Percentiles rank a stretch among this genome's conserved stretches.
phyloP scores from a whole-genome alignment of 768 basidiomycete genomes.

The Lentinus brumalis region DNA sequence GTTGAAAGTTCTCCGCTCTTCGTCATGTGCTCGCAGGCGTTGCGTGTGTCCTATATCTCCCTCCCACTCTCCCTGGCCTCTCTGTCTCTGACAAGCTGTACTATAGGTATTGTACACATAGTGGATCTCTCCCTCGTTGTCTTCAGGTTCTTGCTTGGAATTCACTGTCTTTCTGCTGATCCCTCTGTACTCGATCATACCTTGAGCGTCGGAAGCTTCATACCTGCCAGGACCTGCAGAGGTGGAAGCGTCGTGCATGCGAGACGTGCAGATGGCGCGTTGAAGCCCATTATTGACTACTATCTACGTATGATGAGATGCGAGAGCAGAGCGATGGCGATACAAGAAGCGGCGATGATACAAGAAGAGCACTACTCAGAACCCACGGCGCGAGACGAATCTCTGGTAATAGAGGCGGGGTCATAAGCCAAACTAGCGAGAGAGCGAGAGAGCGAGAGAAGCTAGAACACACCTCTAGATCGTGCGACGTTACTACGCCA shows the following conservation, averaged over 20 bases:
- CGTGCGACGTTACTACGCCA: slow-evolving; percentile 75
- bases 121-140: background rate
- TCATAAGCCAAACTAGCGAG: background rate
- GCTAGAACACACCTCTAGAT: slow-evolving; percentile 51
- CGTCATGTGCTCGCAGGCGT: background rate
- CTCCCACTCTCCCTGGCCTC: background rate
- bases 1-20: no score
- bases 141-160: background rate
- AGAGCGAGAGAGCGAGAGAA: background rate
- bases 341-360: slow-evolving; percentile 17
- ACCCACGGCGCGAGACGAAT: slow-evolving; percentile 39
- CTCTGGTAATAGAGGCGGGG: slow-evolving; percentile 4
- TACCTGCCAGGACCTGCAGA: no score
- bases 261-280: slow-evolving; percentile 10
- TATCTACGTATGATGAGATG: background rate
- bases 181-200: background rate
- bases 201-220: no score
- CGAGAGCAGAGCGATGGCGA: slow-evolving; percentile 8
- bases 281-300: slow-evolving; percentile 6
- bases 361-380: slow-evolving; percentile 15
- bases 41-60: background rate
- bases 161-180: background rate
- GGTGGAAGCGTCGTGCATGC: background rate
- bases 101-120: slow-evolving; percentile 11
- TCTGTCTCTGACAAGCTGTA: slow-evolving; percentile 1